Evolutionary conservation across 140 eudicot genomes (phyloP), one percentile per base, ranked within the genome.

Genomic region (Oenanthe javanica): DNA sequence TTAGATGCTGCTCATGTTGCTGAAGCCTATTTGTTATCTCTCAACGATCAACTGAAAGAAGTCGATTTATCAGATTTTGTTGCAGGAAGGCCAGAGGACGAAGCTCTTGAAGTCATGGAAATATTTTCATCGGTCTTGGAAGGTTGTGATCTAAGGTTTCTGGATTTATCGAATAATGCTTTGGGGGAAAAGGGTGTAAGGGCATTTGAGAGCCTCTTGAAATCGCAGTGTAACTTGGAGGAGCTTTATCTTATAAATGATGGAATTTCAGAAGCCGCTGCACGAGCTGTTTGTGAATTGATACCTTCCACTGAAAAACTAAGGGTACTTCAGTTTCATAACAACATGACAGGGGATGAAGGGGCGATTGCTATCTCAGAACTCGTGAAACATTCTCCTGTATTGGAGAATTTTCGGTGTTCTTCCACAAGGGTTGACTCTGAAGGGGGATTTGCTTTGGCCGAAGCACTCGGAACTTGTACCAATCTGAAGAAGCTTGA

Each of bases 221-320:
- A 79, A 80, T 89, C 95, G 21, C 97, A 90, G 80, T 46, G 23
- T 43, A 90, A 82, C 82, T 89, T 95, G 85, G 97, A 86, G 79
- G 96, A 90, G 77, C 88, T 95, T 49, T 84, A 91, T 88, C 50
- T 95, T 78, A 92, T 92, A 88, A 95, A 92, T 79, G 88, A 92
- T 55, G 97, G 97, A 8, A 92, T 95, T 69, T 95, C 99, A 1
- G 91, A 89, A 79, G 97, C 91, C 40, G 99, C 99, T 73, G 99
- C 98, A 19, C 85, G 72, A 52, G 98, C 97, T 1, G 82, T 94
- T 40, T 75, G 80, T 36, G 98, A 92, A 81, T 72, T 94, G 45
- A 80, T 94, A 75, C 94, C 96, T 64, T 87, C 89, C 4, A 90
- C 94, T 0, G 82, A 85, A 57, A 90, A 86, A 69, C 89, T 94